Percentiles rank a stretch among this genome's conserved stretches.
Conservation (phyloP, 306 rosid genomes). For the Mimosa pudica region DNA sequence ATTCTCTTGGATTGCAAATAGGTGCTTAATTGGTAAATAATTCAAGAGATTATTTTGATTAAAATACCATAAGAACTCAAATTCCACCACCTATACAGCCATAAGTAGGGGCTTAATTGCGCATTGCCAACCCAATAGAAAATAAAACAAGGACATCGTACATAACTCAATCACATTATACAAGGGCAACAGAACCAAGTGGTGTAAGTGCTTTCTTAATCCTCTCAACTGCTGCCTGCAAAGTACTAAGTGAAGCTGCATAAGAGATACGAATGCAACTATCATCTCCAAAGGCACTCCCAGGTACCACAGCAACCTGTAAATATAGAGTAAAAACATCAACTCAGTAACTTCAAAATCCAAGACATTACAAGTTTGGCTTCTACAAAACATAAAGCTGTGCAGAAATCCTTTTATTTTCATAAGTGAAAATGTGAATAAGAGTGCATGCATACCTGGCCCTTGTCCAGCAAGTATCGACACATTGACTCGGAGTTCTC, state of each 20-base stretch:
- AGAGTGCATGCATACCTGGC: conserved; percentile 67
- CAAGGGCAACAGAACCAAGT: conserved; percentile 52
- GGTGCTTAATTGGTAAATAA: background rate
- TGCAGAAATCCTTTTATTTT: background rate
- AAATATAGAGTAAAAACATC: conserved; percentile 30
- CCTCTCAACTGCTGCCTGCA: conserved; percentile 83
- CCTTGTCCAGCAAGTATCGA: conserved; percentile 73
- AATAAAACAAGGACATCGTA: conserved; percentile 27
- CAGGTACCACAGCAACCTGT: conserved; percentile 95
- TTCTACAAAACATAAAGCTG: background rate
- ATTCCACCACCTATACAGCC: background rate
- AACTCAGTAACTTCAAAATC: background rate
- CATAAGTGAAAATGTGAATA: background rate
- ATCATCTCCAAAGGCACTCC: conserved; percentile 89
- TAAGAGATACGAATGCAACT: conserved; percentile 89
- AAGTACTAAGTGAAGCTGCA: conserved; percentile 75
- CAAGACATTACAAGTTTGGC: conserved; percentile 3
- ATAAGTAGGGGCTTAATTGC: conserved; percentile 19
- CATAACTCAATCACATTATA: conserved; percentile 32
- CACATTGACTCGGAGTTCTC: conserved; percentile 84
- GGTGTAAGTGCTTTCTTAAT: conserved; percentile 66
- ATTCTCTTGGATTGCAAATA: background rate
- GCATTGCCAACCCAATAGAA: conserved; percentile 28
- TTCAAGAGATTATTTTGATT: background rate
- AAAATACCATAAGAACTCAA: background rate